Base-by-base conservation (phyloP, 176 grass and related monocot species). In the Hyparrhenia diplandra region DNA sequence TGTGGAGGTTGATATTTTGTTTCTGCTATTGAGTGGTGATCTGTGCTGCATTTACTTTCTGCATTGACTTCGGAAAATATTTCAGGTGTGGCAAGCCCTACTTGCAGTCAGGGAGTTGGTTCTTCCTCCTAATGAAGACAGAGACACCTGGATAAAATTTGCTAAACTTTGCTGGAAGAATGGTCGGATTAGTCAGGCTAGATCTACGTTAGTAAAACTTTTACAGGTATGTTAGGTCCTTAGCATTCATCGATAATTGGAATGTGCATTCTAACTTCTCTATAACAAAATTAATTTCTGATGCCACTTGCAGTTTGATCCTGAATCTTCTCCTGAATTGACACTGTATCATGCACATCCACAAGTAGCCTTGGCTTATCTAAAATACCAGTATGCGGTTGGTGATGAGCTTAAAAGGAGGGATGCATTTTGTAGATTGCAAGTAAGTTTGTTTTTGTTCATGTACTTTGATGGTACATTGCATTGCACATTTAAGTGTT, bases 111-210 rank as follows among this genome's bases (percentile, higher is more conserved):
- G 95, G 84, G 95, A 98, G 79, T 79, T 98, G 79, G 95, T 98
- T 77, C 95, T 98, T 92, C 95, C 95, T 85, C 95, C 95, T 82
- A 93, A 86, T 25, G 88, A 98, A 93, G 95, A 98, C 63, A 86
- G 91, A 72, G 95, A 98, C 77, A 98, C 90, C 57, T 98, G 95
- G 95, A 91, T 98, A 87, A 98, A 88, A 83, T 98, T 98, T 89
- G 92, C 95, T 54, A 84, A 88, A 77, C 95, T 98, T 94, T 98
- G 95, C 83, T 91, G 92, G 82, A 91, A 95, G 90, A 95, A 80
- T 88, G 95, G 95, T 18, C 95, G 95, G 43, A 89, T 82, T 82
- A 98, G 90, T 87, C 95, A 98, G 88, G 92, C 95, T 74, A 95
- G 77, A 86, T 98, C 95, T 71, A 98, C 95, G 80, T 90, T 98